Base-by-base conservation (phyloP, 192 early-diverging fungal species). In the Coemansia sp. region DNA sequence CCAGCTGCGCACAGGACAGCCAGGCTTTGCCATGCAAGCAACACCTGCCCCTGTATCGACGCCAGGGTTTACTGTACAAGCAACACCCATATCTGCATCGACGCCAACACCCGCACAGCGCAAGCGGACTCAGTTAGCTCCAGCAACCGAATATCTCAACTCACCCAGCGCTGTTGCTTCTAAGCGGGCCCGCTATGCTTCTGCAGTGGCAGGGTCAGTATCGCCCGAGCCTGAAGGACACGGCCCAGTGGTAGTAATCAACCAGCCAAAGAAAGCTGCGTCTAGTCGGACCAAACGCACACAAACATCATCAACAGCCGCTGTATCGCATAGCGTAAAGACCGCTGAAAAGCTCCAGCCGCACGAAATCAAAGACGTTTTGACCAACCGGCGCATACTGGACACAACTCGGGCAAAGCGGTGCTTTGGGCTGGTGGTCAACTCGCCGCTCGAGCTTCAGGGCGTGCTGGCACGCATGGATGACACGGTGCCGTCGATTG, bases 1-100 rank as follows among this genome's bases (percentile, higher is more conserved):
- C 14, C 69, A 71, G 38, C 73, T 81, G 45, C 72, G 78, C n/a
- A 24, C 20, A 2, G 57, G 70, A 3, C 39, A 26, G 26, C 26
- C 53, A 22, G 23, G 27, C 20, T 43, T 8, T 1, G 18, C 29
- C n/a, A 11, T 18, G 26, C 12, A 49, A 20, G 48, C 48, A 47
- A 47, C 43, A 18, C 43, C 57, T 32, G 7, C 9, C 7, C 32
- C 32, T 8, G 32, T 1, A 35, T 35, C 32, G 32, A 35, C 32
- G 8, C 32, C 32, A 35, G 32, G 32, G 0, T 35, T 1, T 7
- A 9, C 32, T 7, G 8, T 35, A 35, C 32, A 35, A 35, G 5
- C 32, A 35, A 54, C 54, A 50, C 20, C 37, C 39, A 50, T 8
- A 1, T 18, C 29, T 23, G 19, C 23, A 38, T 5, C 59, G 11